Evolutionary conservation across 1,284 basidiomycete genomes (phyloP).

Genomic region (Tranzscheliella williamsii): DNA sequence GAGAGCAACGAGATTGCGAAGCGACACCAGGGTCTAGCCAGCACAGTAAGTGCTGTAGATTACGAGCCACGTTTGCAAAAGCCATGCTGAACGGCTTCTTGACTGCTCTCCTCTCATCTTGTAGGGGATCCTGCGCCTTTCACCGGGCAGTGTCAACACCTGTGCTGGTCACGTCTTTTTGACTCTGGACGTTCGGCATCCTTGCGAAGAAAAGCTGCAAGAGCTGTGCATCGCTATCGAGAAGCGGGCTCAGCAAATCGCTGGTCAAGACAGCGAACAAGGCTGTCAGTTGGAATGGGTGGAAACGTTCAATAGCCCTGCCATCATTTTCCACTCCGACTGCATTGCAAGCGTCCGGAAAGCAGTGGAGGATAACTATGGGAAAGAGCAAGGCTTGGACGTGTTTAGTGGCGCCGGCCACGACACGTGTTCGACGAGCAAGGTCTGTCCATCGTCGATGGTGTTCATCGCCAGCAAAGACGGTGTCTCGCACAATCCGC

Average conservation of each 20-base stretch:
- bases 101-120: neutral
- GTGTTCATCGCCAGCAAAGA: constrained; percentile 37
- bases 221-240: constrained; percentile 18
- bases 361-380: constrained; percentile 20
- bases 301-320: constrained; percentile 26
- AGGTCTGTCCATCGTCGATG: constrained; percentile 33
- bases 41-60: constrained; percentile 11
- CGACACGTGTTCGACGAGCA: constrained; percentile 38
- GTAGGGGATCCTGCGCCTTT: constrained; percentile 27
- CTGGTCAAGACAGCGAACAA: constrained; percentile 16
- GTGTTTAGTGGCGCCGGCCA: constrained; percentile 38
- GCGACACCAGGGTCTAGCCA: constrained; percentile 16
- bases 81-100: neutral
- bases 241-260: constrained; percentile 9
- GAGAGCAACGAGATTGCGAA: constrained; percentile 35
- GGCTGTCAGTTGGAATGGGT: constrained; percentile 25
- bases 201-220: constrained; percentile 12
- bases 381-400: constrained; percentile 13
- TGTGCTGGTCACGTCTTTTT: constrained; percentile 32
- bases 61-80: neutral
- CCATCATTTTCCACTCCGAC: constrained; percentile 29
- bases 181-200: constrained; percentile 28
- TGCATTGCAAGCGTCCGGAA: constrained; percentile 24
- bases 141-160: constrained; percentile 33
- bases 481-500: constrained; percentile 32